Evolutionary conservation across 441 rosid genomes (phyloP), one percentile per base, ranked within the genome.

Genomic region (Gossypium aridum): DNA sequence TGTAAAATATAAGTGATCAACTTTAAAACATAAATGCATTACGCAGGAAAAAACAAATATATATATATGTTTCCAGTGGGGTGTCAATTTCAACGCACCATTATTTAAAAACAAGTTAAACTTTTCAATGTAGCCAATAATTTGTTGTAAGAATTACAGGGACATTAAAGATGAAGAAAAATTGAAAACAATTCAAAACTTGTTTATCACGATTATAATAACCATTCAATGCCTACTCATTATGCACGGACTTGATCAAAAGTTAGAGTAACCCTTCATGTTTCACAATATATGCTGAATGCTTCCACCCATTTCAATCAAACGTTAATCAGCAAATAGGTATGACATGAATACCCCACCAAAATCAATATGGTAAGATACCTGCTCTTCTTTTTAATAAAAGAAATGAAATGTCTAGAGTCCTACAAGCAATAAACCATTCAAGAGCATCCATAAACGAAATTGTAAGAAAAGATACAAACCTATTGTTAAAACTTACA

Each of bases 401-500:
- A 37, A 7, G 43, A 7, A 37, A 8, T 26, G 61, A 69, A 69
- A 69, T 26, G 9, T 51, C 10, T 16, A 2, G 12, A 66, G 71
- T 20, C 55, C 4, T 65, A n/a, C 22, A 51, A n/a, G 60, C 45
- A 51, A 68, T 51, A 37, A 43, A 73, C n/a, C 17, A 12, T 10
- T 49, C 45, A 37, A 68, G 64, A 54, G 73, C 51, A 57, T 56
- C 20, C 53, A 31, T 7, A 39, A 59, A 72, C 25, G 68, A 39
- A 59, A 22, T 60, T 20, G 61, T 43, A n/a, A 43, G 25, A 5
- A 34, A 59, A 47, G 61, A 14, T 43, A 17, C 54, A 49, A 51
- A 10, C 9, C 17, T 47, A 23, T 68, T 1, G 61, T 26, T 4
- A 69, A 26, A 79, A 81, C 92, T 89, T 73, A 93, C 99, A 74